Evolutionary conservation across 495 filamentous ascomycete species (phyloP), one percentile per base, ranked within the genome.

Genomic region (Neurospora sp.): DNA sequence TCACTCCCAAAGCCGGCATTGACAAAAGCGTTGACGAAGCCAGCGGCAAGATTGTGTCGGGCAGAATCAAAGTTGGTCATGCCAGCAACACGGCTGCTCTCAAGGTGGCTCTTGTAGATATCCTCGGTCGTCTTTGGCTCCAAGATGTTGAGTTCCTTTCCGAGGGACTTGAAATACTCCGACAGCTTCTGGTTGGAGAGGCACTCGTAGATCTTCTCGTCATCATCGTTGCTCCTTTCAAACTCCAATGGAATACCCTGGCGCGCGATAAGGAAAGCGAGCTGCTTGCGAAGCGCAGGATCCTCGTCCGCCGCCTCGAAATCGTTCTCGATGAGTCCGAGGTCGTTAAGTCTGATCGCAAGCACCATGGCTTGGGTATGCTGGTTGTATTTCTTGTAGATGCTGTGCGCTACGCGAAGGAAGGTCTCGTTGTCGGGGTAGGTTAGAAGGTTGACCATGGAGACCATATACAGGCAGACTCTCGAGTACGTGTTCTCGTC

Each of bases 51-150:
- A 77, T 98, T 99, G 86, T 98, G 94, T 75, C 94, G 86, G 44
- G 96, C 94, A 16, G 95, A 98, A 82, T 98, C 96, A 40, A 96
- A 89, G 78, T 97, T 97, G 20, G 94, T 98, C 81, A 96, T 85
- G 35, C 94, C 94, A 35, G 93, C 92, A 69, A 94, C 94, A 69
- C 96, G 89, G 74, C 90, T 96, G 85, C 92, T 98, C 82, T 99
- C 96, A 18, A 99, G 87, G 81, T 99, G 96, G 73, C 93, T 97
- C 86, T 99, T 99, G 87, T 99, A 99, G 77, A 99, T 99, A 79
- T 99, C 96, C 83, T 99, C 96, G 5, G 95, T 94, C 73, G 93
- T 94, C 83, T 97, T 97, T 20, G 96, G 96, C 69, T 98, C 96
- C 42, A 99, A 86, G 62, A 98, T 96, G 79, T 98, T 98, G 71